These are phyloP conservation scores for Ilex paraguariensis DNA, from an alignment of 305 asterid species.

Conservation along the genomic window DNA sequence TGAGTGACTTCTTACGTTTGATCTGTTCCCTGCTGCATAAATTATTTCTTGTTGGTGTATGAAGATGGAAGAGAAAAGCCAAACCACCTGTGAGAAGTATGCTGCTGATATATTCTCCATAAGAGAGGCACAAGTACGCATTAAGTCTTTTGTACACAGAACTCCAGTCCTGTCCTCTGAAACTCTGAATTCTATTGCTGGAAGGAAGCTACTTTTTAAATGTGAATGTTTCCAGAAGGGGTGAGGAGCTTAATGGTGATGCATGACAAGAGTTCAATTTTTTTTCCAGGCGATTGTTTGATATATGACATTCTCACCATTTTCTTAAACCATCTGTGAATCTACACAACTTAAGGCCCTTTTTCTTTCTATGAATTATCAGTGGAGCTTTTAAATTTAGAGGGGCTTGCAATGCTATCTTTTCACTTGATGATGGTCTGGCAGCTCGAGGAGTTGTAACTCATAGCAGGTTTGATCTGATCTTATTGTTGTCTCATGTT, in stretches of 20 bases:
- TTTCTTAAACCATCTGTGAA: too few relatives aligned
- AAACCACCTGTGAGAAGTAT: constrained; percentile 32
- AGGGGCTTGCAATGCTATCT: constrained; percentile 94
- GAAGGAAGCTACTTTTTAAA: constrained; percentile 67
- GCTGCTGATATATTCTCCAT: constrained; percentile 83
- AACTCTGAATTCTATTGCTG: constrained; percentile 61
- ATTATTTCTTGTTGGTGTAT: not conserved
- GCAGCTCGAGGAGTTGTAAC: constrained; percentile 87
- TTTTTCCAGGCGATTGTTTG: not conserved
- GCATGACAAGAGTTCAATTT: not conserved
- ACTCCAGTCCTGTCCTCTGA: constrained; percentile 76
- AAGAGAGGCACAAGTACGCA: constrained; percentile 61
- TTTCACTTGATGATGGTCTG: constrained; percentile 70
- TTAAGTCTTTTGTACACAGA: constrained; percentile 43
- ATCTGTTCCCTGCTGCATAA: not conserved
- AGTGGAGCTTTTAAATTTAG: constrained; percentile 93
- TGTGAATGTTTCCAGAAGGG: constrained; percentile 97
- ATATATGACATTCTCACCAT: not conserved
- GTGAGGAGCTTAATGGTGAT: constrained; percentile 35
- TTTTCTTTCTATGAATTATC: constrained; percentile 12
- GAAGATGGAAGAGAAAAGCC: constrained; percentile 48
- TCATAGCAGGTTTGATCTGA: constrained; percentile 71
- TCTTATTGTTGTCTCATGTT: constrained; percentile 5
- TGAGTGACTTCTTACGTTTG: too few relatives aligned
- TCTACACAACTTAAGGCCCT: not conserved